These are phyloP conservation scores for Arachis hypogaea DNA, from an alignment of 306 rosid species.

Conservation along the genomic window DNA sequence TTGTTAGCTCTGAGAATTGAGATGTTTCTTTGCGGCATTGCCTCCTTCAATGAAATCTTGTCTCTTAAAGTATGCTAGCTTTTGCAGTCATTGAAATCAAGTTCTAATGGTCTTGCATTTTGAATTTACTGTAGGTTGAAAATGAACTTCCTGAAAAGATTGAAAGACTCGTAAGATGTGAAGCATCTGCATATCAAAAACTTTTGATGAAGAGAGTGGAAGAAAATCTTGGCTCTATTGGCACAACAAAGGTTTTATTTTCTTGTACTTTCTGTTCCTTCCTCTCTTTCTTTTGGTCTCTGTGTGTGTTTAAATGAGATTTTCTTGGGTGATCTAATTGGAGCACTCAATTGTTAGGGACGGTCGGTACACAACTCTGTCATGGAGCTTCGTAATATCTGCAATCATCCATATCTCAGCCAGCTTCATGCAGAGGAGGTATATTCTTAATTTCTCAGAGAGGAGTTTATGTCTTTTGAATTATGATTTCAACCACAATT, in stretches of 20 bases:
- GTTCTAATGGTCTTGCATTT: constrained; percentile 36
- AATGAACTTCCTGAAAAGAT: constrained; percentile 94
- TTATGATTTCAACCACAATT: constrained; percentile 11
- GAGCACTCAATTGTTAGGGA: constrained; percentile 55
- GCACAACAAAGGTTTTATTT: constrained; percentile 67
- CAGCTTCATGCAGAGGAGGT: constrained; percentile 98
- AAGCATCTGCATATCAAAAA: constrained; percentile 98
- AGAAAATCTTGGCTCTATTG: constrained; percentile 95
- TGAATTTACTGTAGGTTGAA: constrained; percentile 57
- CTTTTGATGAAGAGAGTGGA: constrained; percentile 99
- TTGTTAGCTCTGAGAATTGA: not conserved
- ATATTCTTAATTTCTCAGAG: constrained; percentile 42
- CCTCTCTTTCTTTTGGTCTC: constrained; percentile 19
- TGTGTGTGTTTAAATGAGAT: not conserved
- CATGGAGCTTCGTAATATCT: constrained; percentile 99
- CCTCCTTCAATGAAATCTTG: constrained; percentile 3
- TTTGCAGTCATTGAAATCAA: constrained; percentile 20
- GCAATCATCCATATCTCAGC: constrained; percentile 99
- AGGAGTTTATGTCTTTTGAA: constrained; percentile 30
- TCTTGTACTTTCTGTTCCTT: constrained; percentile 10
- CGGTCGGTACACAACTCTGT: constrained; percentile 99
- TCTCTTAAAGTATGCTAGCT: constrained; percentile 15
- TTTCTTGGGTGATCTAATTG: constrained; percentile 22
- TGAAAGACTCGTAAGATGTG: constrained; percentile 94
- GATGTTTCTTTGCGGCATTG: not conserved